These are phyloP conservation scores for Byssoonygena ceratinophila DNA, from an alignment of 2,329 filamentous ascomycete species.

Conservation along the genomic window DNA sequence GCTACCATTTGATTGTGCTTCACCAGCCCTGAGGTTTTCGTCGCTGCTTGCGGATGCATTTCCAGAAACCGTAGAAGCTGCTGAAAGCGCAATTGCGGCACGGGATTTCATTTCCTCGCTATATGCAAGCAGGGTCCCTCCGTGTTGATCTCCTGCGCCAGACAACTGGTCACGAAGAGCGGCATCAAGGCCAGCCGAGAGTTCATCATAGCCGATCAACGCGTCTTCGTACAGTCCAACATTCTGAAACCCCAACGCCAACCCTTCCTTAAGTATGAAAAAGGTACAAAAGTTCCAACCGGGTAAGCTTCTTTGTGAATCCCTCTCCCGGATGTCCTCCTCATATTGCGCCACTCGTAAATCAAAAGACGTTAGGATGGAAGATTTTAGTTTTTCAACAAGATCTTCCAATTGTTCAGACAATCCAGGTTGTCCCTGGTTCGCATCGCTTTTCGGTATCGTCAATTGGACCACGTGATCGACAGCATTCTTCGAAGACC, in stretches of 20 bases:
- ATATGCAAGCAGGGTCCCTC: slow-evolving; percentile 59
- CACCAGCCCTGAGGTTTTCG: slow-evolving; percentile 24
- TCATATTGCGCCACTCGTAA: slow-evolving; percentile 86
- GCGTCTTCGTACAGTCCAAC: slow-evolving; percentile 94
- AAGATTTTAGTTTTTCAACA: slow-evolving; percentile 71
- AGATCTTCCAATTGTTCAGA: slow-evolving; percentile 76
- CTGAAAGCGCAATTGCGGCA: slow-evolving; percentile 44
- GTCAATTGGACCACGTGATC: slow-evolving; percentile 81
- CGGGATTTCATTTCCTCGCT: slow-evolving; percentile 62
- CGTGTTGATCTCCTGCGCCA: slow-evolving; percentile 53
- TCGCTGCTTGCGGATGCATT: slow-evolving; percentile 11
- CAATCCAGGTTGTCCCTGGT: slow-evolving; percentile 66
- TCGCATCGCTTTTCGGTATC: slow-evolving; percentile 46
- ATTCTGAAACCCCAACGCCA: slow-evolving; percentile 89
- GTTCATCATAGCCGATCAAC: slow-evolving; percentile 85
- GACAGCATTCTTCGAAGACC: slow-evolving; percentile 56
- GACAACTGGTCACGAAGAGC: slow-evolving; percentile 64
- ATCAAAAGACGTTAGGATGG: slow-evolving; percentile 85
- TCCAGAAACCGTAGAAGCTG: slow-evolving; percentile 18
- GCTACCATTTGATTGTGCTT: slow-evolving; percentile 27
- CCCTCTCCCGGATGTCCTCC: slow-evolving; percentile 91
- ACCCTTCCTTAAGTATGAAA: slow-evolving; percentile 91
- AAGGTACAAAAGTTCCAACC: slow-evolving; percentile 99
- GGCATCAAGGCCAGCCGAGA: slow-evolving; percentile 74
- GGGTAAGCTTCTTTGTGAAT: slow-evolving; percentile 71